phyloP scores from a whole-genome alignment of 176 grass and related monocot species.

The Musa itinerans region DNA sequence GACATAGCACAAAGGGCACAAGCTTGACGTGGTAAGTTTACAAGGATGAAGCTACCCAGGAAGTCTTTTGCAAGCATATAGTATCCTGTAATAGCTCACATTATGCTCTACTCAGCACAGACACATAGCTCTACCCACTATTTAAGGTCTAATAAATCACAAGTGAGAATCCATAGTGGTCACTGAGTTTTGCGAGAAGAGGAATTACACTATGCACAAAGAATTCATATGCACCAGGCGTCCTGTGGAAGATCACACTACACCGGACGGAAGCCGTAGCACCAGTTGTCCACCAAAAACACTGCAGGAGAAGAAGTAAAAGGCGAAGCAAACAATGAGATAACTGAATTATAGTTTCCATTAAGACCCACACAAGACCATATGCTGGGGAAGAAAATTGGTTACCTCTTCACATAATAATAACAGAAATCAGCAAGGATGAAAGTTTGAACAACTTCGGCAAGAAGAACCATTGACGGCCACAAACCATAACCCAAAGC shows the following conservation, averaged over 20 bases:
- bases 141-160: too few species aligned
- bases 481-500: constrained; percentile 15
- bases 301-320: background rate
- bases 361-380: background rate
- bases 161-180: too few species aligned
- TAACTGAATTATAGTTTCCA: background rate
- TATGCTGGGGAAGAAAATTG: background rate
- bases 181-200: too few species aligned
- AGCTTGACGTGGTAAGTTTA: too few species aligned
- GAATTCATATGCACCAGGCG: background rate
- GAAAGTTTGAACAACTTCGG: constrained; percentile 21
- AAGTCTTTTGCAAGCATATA: too few species aligned
- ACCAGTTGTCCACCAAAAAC: constrained; percentile 6
- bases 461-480: constrained; percentile 15
- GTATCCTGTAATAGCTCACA: too few species aligned
- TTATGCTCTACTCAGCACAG: too few species aligned
- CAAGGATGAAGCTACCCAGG: too few species aligned
- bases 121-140: too few species aligned
- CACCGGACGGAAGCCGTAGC: background rate
- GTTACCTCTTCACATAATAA: constrained; percentile 14
- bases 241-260: background rate
- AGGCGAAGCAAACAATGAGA: background rate
- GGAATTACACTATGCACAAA: background rate
- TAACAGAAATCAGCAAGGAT: constrained; percentile 22
- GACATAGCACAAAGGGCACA: too few species aligned